These are phyloP conservation scores for Penicillium psychrofluorescens DNA, from an alignment of 495 filamentous ascomycete genomes.

Conservation along the genomic window DNA sequence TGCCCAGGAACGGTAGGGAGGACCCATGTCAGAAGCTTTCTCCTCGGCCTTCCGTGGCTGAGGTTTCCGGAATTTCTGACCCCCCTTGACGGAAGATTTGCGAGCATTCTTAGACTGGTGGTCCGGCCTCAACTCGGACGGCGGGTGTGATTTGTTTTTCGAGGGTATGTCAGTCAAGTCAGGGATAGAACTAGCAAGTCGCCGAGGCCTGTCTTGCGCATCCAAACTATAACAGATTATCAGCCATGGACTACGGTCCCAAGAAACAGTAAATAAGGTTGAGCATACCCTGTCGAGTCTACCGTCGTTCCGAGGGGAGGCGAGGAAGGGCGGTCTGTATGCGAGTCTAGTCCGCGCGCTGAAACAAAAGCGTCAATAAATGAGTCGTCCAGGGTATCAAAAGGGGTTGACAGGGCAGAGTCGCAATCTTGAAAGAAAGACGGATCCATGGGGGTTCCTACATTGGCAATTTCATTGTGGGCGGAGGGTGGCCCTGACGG, in stretches of 20 bases:
- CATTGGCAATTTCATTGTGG: constrained; percentile 35
- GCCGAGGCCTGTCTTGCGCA: neutral
- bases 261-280: neutral
- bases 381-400: constrained; percentile 43
- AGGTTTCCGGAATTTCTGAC: too few relatives aligned
- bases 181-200: too few relatives aligned
- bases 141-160: too few relatives aligned
- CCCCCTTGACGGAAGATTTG: too few relatives aligned
- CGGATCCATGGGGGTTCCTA: constrained; percentile 33
- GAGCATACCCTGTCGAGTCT: constrained; percentile 10
- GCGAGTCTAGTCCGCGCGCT: constrained; percentile 26
- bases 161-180: too few relatives aligned
- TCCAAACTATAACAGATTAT: neutral
- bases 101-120: too few relatives aligned
- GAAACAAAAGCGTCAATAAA: constrained; percentile 40
- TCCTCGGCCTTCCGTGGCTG: neutral
- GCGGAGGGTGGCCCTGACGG: constrained; percentile 40
- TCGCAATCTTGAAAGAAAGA: neutral
- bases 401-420: neutral
- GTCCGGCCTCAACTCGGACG: too few relatives aligned
- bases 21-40: constrained; percentile 44
- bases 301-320: constrained; percentile 1
- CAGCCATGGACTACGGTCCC: neutral
- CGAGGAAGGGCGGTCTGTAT: constrained; percentile 1
- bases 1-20: constrained; percentile 75